A percentile compares a stretch with the other conserved stretches of the same genome.
Conservation (phyloP, 352 stramenopile genomes). For the Globisporangium recalcitrans region DNA sequence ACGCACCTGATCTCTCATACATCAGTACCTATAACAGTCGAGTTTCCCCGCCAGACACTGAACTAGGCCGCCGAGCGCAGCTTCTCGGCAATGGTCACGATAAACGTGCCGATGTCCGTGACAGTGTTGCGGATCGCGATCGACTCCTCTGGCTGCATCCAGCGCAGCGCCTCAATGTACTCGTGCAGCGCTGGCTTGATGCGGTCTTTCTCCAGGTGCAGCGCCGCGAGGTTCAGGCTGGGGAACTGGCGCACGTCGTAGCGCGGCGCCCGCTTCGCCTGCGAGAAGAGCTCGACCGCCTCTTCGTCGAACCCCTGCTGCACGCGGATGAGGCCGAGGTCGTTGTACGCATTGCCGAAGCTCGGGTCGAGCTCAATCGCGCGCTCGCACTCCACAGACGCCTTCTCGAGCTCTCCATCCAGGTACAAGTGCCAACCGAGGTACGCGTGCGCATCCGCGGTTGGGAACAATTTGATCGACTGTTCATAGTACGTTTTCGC, state of each 20-base stretch:
- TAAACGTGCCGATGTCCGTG: conserved; percentile 55
- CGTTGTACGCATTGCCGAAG: conserved; percentile 73
- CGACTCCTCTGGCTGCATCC: conserved; percentile 49
- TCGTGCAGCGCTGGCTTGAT: conserved; percentile 61
- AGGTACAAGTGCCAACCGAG: conserved; percentile 67
- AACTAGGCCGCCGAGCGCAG: conserved; percentile 18
- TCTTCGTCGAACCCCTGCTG: conserved; percentile 55
- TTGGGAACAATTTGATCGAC: conserved; percentile 60
- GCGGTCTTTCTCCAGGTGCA: conserved; percentile 59
- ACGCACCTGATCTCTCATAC: background rate
- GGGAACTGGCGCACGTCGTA: conserved; percentile 71
- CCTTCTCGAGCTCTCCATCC: conserved; percentile 48
- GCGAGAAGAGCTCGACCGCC: conserved; percentile 52
- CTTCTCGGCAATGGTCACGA: conserved; percentile 46
- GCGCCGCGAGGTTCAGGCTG: conserved; percentile 53
- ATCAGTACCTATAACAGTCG: background rate
- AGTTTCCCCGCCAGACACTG: background rate
- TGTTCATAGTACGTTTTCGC: conserved; percentile 65
- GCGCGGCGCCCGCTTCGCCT: conserved; percentile 48
- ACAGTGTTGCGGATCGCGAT: conserved; percentile 64
- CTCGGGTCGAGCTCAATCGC: conserved; percentile 62
- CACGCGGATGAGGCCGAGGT: conserved; percentile 59
- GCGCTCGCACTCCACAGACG: conserved; percentile 45
- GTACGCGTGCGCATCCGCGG: conserved; percentile 60
- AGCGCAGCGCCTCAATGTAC: conserved; percentile 74